Evolutionary conservation across 2,329 filamentous ascomycete species (phyloP).

Genomic region (Colletotrichum paranaense): DNA sequence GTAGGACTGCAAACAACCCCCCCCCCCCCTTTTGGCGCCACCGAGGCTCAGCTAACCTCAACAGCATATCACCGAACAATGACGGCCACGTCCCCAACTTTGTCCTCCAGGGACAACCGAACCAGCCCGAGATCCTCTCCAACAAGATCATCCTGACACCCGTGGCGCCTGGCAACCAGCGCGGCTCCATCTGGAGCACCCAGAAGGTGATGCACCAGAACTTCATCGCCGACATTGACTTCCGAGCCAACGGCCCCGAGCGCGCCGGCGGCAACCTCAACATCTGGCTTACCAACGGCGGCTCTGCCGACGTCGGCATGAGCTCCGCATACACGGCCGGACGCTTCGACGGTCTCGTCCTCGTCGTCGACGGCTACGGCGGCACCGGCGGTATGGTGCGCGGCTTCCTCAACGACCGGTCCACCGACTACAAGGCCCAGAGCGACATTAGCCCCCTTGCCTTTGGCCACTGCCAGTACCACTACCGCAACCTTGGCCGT

Average conservation of each 20-base stretch:
- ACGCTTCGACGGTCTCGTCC: slow-evolving; percentile 88
- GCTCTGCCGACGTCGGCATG: slow-evolving; percentile 72
- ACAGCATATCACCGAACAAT: slow-evolving; percentile 35
- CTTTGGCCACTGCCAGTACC: slow-evolving; percentile 92
- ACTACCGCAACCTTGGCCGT: slow-evolving; percentile 91
- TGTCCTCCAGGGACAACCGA: slow-evolving; percentile 65
- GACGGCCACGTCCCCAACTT: slow-evolving; percentile 61
- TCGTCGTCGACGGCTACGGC: slow-evolving; percentile 87
- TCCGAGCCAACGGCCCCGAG: slow-evolving; percentile 88
- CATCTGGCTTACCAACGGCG: slow-evolving; percentile 87
- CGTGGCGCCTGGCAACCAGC: slow-evolving; percentile 84
- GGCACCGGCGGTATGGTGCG: slow-evolving; percentile 83
- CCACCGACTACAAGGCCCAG: slow-evolving; percentile 80
- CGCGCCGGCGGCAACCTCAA: slow-evolving; percentile 90
- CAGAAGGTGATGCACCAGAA: slow-evolving; percentile 68
- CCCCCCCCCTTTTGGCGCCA: not conserved
- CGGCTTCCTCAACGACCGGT: slow-evolving; percentile 94
- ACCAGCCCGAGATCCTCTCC: slow-evolving; percentile 75
- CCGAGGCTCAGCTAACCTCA: not conserved
- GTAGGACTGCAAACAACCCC: slow-evolving; percentile 52
- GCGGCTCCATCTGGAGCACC: slow-evolving; percentile 86
- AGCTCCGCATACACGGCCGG: slow-evolving; percentile 86
- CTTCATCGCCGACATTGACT: slow-evolving; percentile 88
- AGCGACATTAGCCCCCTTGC: slow-evolving; percentile 84
- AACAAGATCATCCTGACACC: slow-evolving; percentile 95